Conservation (phyloP, 176 grass and related monocot species). For the Phyllostachys edulis region DNA sequence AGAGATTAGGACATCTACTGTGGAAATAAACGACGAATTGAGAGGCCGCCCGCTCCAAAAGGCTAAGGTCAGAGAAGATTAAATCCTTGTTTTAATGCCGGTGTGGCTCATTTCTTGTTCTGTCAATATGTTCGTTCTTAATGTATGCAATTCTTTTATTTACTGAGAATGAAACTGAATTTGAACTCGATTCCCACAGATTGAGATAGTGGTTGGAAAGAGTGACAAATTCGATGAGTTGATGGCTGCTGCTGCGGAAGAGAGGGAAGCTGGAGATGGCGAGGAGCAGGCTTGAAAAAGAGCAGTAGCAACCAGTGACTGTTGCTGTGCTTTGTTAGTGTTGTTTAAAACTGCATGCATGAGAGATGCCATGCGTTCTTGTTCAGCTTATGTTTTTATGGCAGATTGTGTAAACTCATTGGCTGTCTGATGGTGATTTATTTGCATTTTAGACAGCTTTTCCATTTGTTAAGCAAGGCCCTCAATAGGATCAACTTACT, state of each 20-base stretch:
- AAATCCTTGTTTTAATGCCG: background rate
- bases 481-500: background rate
- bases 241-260: slow-evolving; percentile 71
- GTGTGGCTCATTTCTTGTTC: background rate
- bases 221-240: slow-evolving; percentile 86
- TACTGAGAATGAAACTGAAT: background rate
- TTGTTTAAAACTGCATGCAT: slow-evolving; percentile 29
- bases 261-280: slow-evolving; percentile 49
- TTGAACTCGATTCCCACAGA: slow-evolving; percentile 27
- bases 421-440: background rate
- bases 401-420: slow-evolving; percentile 6
- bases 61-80: slow-evolving; percentile 61
- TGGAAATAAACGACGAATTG: slow-evolving; percentile 84
- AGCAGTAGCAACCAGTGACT: background rate
- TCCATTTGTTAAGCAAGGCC: slow-evolving; percentile 25
- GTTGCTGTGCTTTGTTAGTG: slow-evolving; percentile 26
- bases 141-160: background rate
- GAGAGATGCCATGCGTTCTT: slow-evolving; percentile 1
- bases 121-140: background rate
- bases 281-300: slow-evolving; percentile 55
- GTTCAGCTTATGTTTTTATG: slow-evolving; percentile 16
- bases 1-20: slow-evolving; percentile 86
- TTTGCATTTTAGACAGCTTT: background rate
- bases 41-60: slow-evolving; percentile 74
- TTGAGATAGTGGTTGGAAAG: slow-evolving; percentile 82